Evolutionary conservation across 257 asterid species (phyloP).

Genomic region (Rhazya stricta): DNA sequence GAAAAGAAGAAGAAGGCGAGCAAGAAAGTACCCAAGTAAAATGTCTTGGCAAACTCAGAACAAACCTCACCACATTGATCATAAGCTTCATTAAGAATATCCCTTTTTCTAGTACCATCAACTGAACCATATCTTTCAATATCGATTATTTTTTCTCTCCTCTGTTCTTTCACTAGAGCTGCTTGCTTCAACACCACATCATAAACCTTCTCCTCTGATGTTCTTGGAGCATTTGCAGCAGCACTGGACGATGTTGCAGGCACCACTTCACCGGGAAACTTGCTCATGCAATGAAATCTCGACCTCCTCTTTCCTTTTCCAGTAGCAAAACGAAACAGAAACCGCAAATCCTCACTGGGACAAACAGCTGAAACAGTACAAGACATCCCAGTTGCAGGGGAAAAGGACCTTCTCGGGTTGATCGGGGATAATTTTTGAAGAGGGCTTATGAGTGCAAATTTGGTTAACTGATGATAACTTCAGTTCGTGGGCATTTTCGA

Average conservation of each 20-base stretch:
- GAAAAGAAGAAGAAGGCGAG: neutral
- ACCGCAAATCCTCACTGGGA: neutral
- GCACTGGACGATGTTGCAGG: neutral
- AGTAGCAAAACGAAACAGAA: too few species aligned
- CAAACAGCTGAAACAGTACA: neutral
- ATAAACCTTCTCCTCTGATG: constrained; percentile 5
- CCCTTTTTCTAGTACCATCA: neutral
- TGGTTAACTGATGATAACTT: too few species aligned
- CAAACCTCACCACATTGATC: constrained; percentile 10
- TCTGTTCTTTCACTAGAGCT: neutral
- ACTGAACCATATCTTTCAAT: neutral
- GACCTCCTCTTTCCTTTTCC: neutral
- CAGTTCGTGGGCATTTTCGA: too few species aligned
- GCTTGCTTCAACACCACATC: constrained; percentile 12
- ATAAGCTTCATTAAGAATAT: constrained; percentile 1
- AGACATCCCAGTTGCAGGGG: neutral
- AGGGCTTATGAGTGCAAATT: neutral
- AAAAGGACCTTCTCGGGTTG: too few species aligned
- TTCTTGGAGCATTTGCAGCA: neutral
- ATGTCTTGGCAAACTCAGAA: constrained; percentile 12
- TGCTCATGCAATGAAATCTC: neutral
- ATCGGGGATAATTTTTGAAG: too few species aligned
- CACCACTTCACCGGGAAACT: neutral
- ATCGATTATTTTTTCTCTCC: neutral
- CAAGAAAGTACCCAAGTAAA: constrained; percentile 8